Percentiles rank a stretch among this genome's conserved stretches.
Conservation (phyloP, 441 rosid species). For the Metrosideros polymorpha region DNA sequence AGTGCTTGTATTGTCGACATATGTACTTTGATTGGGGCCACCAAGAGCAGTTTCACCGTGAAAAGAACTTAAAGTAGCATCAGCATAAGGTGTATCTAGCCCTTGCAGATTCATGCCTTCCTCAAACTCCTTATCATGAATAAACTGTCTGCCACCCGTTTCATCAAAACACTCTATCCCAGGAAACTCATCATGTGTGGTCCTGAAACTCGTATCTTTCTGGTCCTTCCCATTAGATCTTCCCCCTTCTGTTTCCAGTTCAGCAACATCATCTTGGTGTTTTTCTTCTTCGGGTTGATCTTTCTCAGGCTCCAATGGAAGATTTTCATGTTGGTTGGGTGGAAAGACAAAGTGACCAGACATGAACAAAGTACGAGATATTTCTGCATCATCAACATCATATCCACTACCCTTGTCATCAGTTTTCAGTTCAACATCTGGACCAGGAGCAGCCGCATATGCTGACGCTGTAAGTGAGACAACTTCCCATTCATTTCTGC, state of each 20-base stretch:
- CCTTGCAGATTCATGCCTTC: constrained; percentile 26
- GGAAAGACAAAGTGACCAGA: constrained; percentile 85
- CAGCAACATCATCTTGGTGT: constrained; percentile 31
- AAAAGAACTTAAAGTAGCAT: constrained; percentile 37
- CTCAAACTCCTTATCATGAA: constrained; percentile 24
- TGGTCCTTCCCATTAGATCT: constrained; percentile 45
- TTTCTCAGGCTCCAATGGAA: constrained; percentile 40
- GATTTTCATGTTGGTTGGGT: constrained; percentile 78
- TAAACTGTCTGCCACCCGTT: constrained; percentile 19
- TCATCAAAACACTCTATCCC: constrained; percentile 34
- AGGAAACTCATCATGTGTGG: constrained; percentile 42
- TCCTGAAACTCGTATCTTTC: constrained; percentile 28
- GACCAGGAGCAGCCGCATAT: constrained; percentile 85
- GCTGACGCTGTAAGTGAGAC: constrained; percentile 92
- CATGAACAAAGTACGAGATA: constrained; percentile 65
- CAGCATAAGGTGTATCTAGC: constrained; percentile 22
- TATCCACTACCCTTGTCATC: constrained; percentile 20
- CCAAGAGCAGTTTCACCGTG: constrained; percentile 35
- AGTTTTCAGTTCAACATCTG: constrained; percentile 27
- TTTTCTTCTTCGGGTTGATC: constrained; percentile 23
- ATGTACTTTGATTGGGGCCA: constrained; percentile 26
- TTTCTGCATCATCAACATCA: constrained; percentile 31
- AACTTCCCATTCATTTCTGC: constrained; percentile 95
- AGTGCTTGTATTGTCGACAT: constrained; percentile 20
- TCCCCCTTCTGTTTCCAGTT: constrained; percentile 19